phyloP scores from a whole-genome alignment of 1,139 yeast species.

The Kodamaea arcana region DNA sequence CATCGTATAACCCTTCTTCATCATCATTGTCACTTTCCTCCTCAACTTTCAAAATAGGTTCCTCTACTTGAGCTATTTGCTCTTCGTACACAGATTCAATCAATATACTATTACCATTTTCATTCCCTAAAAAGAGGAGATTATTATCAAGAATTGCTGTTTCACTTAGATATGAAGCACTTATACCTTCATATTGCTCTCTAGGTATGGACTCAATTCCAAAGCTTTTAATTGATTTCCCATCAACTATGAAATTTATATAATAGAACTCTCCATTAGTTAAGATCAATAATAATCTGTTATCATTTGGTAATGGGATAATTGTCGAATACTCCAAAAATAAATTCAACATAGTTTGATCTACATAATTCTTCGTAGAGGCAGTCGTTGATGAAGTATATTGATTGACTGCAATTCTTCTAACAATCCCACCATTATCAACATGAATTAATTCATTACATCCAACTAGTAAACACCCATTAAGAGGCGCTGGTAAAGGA shows the following conservation, averaged over 20 bases:
- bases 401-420: slow-evolving; percentile 64
- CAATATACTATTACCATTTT: slow-evolving; percentile 34
- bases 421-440: slow-evolving; percentile 74
- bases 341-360: slow-evolving; percentile 51
- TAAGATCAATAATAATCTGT: slow-evolving; percentile 50
- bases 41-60: background rate
- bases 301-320: slow-evolving; percentile 43
- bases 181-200: slow-evolving; percentile 17
- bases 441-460: slow-evolving; percentile 75
- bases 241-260: slow-evolving; percentile 51
- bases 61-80: background rate
- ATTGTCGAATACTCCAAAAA: slow-evolving; percentile 56
- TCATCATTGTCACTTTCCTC: slow-evolving; percentile 20
- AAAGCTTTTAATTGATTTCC: slow-evolving; percentile 40
- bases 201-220: slow-evolving; percentile 27
- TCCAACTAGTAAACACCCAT: slow-evolving; percentile 71
- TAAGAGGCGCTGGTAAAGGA: slow-evolving; percentile 63
- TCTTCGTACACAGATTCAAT: slow-evolving; percentile 29
- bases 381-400: slow-evolving; percentile 50
- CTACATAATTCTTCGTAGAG: slow-evolving; percentile 45
- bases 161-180: slow-evolving; percentile 29
- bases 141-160: slow-evolving; percentile 33
- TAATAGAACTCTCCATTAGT: slow-evolving; percentile 49
- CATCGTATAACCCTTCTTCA: slow-evolving; percentile 23
- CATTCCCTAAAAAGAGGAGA: slow-evolving; percentile 33